Base-by-base conservation (phyloP, 164 flowering plant genomes). In the Euptelea pleiosperma region DNA sequence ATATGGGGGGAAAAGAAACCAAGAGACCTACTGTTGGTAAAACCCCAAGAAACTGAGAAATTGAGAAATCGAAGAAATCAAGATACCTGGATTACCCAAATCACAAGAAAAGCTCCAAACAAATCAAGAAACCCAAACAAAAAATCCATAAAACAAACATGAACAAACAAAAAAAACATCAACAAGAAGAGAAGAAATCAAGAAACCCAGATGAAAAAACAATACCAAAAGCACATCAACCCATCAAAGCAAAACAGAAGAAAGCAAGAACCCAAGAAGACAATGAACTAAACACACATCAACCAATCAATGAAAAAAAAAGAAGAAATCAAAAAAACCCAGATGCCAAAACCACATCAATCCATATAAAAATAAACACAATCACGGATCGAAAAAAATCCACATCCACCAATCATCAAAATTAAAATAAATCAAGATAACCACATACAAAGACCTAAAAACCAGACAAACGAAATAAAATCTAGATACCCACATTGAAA, bases 71-170 rank as follows among this genome's bases (percentile, higher is more conserved):
- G 14, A 37, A 37, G 41, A 4, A 14, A 46, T 46, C 50, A 21
- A 46, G 15, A 12, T 6, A 28, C 14, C 15, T 2, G 9, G 25
- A n/a, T n/a, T n/a, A 11, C 50, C 0, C 22, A 12, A 4, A 25
- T 8, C 46, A 28, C 6, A 1, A 25, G 1, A 30, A 26, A 12
- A 21, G n/a, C 37, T 31, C 3, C 19, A 56, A 42, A 6, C 49
- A 56, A 49, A 56, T 41, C 36, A 19, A 56, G 10, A 56, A 43
- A 52, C 41, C 14, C 24, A 52, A 10, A 31, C 6, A 18, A 11
- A 31, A 33, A 18, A 15, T 25, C n/a, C 21, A 1, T 7, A 21
- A 21, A 3, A 53, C 9, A 50, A 26, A 14, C 25, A 36, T 15
- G 18, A 53, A 29, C 30, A 53, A 29, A 21, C 15, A 22, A 52